These are phyloP conservation scores for Cercospora sp. DNA, from an alignment of 2,329 filamentous ascomycete genomes.

Conservation along the genomic window DNA sequence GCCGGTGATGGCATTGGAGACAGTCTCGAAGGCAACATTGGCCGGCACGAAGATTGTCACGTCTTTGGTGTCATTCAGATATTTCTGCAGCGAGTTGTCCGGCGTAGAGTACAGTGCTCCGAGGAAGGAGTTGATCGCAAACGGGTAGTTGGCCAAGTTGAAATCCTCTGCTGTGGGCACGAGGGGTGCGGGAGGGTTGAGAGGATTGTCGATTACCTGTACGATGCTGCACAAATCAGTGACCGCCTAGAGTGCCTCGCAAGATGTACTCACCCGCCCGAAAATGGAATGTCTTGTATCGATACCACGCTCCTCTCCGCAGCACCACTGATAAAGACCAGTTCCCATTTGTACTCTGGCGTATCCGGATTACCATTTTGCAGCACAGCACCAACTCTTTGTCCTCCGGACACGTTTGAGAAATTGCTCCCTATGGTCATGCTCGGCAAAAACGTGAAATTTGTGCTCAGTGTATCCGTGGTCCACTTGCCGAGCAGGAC, in stretches of 20 bases:
- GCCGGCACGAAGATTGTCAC: slow-evolving; percentile 38
- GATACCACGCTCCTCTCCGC: slow-evolving; percentile 45
- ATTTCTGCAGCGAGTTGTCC: slow-evolving; percentile 34
- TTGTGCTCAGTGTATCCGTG: slow-evolving; percentile 20
- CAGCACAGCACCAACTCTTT: slow-evolving; percentile 47
- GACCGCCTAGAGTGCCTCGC: slow-evolving; percentile 37
- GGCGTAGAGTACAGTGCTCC: slow-evolving; percentile 50
- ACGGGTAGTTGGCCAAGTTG: slow-evolving; percentile 31
- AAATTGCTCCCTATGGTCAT: slow-evolving; percentile 47
- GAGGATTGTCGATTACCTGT: slow-evolving; percentile 55
- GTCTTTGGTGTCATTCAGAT: slow-evolving; percentile 30
- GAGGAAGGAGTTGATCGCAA: slow-evolving; percentile 50
- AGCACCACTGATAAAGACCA: slow-evolving; percentile 44
- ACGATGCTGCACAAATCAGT: slow-evolving; percentile 46
- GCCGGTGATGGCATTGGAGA: slow-evolving; percentile 39
- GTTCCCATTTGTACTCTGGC: slow-evolving; percentile 26
- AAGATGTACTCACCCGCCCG: slow-evolving; percentile 49
- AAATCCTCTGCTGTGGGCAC: slow-evolving; percentile 42
- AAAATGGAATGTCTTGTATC: slow-evolving; percentile 33
- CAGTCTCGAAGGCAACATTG: slow-evolving; percentile 38
- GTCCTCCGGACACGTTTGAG: slow-evolving; percentile 54
- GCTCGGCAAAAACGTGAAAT: slow-evolving; percentile 47
- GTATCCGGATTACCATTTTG: slow-evolving; percentile 21
- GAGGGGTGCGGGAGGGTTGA: slow-evolving; percentile 51
- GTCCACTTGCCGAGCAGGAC: slow-evolving; percentile 19